Evolutionary conservation across 1,284 basidiomycete genomes (phyloP).

Genomic region (Rhodotorula sp.): DNA sequence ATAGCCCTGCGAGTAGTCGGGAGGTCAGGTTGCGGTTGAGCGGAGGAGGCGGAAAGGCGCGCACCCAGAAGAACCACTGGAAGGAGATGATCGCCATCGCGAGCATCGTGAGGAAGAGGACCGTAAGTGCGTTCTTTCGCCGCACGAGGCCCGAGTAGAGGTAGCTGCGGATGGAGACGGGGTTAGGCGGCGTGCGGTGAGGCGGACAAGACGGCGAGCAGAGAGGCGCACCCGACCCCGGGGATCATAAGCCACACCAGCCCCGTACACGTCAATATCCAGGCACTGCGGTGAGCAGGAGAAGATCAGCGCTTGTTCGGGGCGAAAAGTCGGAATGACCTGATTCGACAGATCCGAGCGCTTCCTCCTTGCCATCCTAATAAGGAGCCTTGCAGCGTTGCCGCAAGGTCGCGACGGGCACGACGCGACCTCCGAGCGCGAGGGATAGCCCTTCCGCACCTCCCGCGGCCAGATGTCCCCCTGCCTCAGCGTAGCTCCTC

Average conservation of each 20-base stretch:
- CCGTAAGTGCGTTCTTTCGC: slow-evolving; percentile 61
- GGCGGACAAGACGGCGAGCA: neutral
- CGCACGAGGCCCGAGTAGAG: slow-evolving; percentile 72
- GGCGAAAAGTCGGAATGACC: neutral
- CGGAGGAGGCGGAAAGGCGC: slow-evolving; percentile 57
- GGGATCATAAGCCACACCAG: slow-evolving; percentile 81
- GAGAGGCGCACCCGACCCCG: slow-evolving; percentile 61
- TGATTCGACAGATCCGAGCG: neutral
- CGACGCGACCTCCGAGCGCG: too few species aligned
- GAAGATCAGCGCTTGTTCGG: slow-evolving; percentile 12
- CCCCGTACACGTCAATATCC: slow-evolving; percentile 70
- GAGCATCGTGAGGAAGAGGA: slow-evolving; percentile 56
- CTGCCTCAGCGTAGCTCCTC: too few species aligned
- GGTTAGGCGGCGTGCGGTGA: neutral
- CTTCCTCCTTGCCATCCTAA: neutral
- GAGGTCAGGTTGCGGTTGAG: neutral
- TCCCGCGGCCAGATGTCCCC: too few species aligned
- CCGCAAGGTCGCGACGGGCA: neutral
- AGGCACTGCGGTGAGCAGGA: slow-evolving; percentile 46
- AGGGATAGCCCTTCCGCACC: neutral
- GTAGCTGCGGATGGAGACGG: slow-evolving; percentile 56
- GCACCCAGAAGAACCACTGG: slow-evolving; percentile 55
- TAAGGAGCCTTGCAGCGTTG: too few species aligned
- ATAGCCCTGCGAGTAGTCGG: slow-evolving; percentile 38
- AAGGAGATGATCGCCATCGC: slow-evolving; percentile 68